Evolutionary conservation across 495 filamentous ascomycete genomes (phyloP).

Genomic region (Talaromyces stipitatus): DNA sequence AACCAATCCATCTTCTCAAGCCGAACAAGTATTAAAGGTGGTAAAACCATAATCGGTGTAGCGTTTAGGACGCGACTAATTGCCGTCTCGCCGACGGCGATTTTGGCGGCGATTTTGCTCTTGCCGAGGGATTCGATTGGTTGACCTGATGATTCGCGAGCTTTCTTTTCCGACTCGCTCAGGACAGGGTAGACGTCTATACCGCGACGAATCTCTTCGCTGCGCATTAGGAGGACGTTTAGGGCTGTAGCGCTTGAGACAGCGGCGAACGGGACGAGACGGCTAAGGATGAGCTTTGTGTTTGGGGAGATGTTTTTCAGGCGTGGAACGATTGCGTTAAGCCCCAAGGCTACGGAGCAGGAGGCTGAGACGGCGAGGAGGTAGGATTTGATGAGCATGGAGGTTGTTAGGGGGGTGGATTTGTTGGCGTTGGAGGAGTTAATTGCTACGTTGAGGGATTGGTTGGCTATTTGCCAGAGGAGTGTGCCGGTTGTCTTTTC

Average conservation of each 20-base stretch:
- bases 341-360: constrained; percentile 87
- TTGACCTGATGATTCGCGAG: constrained; percentile 49
- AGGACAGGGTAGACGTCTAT: constrained; percentile 90
- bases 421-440: constrained; percentile 98
- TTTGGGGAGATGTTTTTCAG: constrained; percentile 67
- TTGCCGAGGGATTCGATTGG: constrained; percentile 68
- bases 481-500: constrained; percentile 77
- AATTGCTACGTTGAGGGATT: constrained; percentile 95
- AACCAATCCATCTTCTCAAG: constrained; percentile 74
- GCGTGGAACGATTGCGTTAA: constrained; percentile 82
- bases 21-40: constrained; percentile 73
- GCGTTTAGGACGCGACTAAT: constrained; percentile 83
- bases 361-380: constrained; percentile 84
- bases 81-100: constrained; percentile 90
- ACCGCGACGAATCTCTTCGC: constrained; percentile 84
- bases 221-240: constrained; percentile 96
- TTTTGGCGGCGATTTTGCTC: constrained; percentile 73
- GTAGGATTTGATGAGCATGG: constrained; percentile 82
- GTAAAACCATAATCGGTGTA: constrained; percentile 94
- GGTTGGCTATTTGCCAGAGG: constrained; percentile 92
- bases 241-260: constrained; percentile 83
- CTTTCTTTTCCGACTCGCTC: constrained; percentile 45
- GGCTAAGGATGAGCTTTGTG: constrained; percentile 62
- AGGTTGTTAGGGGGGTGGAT: constrained; percentile 71
- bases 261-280: constrained; percentile 91